Evolutionary conservation across 345 rosid species (phyloP).

Genomic region (Aquilaria yunnanensis): DNA sequence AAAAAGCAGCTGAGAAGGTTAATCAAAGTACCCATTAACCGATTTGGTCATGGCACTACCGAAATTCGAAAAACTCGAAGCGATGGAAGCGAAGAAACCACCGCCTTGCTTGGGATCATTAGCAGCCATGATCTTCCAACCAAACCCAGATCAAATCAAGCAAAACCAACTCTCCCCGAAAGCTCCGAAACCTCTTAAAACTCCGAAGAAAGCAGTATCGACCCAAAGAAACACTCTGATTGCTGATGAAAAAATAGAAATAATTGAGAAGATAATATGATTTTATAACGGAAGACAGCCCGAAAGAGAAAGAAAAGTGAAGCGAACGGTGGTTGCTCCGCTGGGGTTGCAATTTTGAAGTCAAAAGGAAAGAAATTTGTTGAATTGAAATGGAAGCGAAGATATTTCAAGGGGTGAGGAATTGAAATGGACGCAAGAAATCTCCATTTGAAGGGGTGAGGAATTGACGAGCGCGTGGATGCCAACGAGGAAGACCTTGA

Average conservation of each 20-base stretch:
- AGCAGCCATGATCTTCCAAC: slow-evolving; percentile 43
- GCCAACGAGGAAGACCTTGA: too few relatives aligned
- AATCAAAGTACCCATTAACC: slow-evolving; percentile 65
- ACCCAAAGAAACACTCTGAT: too few relatives aligned
- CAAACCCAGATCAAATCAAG: neutral
- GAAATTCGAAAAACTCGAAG: slow-evolving; percentile 59
- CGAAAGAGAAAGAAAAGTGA: slow-evolving; percentile 16
- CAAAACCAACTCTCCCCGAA: too few relatives aligned
- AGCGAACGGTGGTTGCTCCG: too few relatives aligned
- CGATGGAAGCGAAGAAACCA: slow-evolving; percentile 74
- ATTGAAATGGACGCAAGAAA: too few relatives aligned
- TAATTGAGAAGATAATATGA: slow-evolving; percentile 11
- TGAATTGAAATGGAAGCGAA: too few relatives aligned
- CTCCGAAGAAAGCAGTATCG: neutral
- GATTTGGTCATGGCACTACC: slow-evolving; percentile 73
- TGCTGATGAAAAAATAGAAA: slow-evolving; percentile 2
- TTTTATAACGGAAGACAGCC: slow-evolving; percentile 19
- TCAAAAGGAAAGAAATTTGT: too few relatives aligned
- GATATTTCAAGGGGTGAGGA: too few relatives aligned
- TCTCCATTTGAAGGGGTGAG: too few relatives aligned
- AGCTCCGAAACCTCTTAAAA: too few relatives aligned
- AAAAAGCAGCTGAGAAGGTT: neutral
- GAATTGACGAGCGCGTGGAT: too few relatives aligned
- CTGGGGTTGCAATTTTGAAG: too few relatives aligned
- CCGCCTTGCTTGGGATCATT: slow-evolving; percentile 56